phyloP scores from a whole-genome alignment of 2,329 filamentous ascomycete species.

The Myriosclerotinia curreyana region DNA sequence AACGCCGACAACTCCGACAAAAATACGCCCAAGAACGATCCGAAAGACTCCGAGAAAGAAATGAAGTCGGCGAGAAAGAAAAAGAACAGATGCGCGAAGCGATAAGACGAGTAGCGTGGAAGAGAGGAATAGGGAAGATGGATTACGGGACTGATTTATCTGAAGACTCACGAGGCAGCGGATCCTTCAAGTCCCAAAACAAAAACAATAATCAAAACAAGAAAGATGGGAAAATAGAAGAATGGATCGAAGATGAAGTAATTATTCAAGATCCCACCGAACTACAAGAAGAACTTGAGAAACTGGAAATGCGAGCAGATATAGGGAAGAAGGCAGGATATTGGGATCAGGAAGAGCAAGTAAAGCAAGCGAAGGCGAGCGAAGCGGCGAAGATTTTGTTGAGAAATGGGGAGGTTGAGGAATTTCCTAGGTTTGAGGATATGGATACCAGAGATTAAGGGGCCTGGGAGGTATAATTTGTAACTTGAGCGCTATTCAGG shows the following conservation, averaged over 20 bases:
- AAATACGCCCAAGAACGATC: constrained; percentile 6
- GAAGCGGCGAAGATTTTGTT: background rate
- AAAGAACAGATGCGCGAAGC: constrained; percentile 16
- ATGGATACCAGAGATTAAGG: constrained; percentile 6
- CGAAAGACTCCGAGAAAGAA: background rate
- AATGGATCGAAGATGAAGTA: constrained; percentile 19
- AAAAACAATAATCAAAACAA: too few relatives aligned
- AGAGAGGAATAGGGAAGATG: constrained; percentile 17
- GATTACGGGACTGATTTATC: constrained; percentile 15
- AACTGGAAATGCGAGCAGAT: constrained; percentile 4
- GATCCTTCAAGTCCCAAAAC: background rate
- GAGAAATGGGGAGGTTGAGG: constrained; percentile 12
- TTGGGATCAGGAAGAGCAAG: background rate
- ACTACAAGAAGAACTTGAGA: background rate
- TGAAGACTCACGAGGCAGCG: background rate
- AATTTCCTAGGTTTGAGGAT: constrained; percentile 18
- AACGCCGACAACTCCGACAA: constrained; percentile 6
- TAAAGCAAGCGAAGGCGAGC: background rate
- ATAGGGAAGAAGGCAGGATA: constrained; percentile 11
- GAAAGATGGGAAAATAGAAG: background rate
- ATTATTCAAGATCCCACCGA: background rate
- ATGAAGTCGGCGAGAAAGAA: background rate
- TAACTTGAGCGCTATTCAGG: background rate
- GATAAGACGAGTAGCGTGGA: constrained; percentile 12
- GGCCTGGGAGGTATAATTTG: background rate